Base-by-base conservation (phyloP, 2,329 filamentous ascomycete genomes). In the Colletotrichum ledebouriae region DNA sequence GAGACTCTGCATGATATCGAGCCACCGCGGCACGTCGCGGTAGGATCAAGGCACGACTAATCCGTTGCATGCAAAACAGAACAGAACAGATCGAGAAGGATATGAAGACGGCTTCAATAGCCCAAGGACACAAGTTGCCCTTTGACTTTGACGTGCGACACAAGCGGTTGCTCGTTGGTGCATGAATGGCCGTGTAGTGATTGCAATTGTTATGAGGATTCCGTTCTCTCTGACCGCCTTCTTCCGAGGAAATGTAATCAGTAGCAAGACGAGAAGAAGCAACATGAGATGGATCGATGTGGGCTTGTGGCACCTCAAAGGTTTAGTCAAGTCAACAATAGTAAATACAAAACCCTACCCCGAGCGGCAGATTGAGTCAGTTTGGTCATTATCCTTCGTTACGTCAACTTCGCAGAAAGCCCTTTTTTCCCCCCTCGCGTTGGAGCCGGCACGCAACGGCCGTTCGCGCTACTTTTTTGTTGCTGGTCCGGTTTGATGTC, bases 401-500 rank as follows among this genome's bases (percentile, higher is more conserved):
- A 22, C 13, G 13, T 22, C 25, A 25, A 25, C 25, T 4, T 25
- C 25, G 25, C 25, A 25, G 25, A 25, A 25, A 25, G 25, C 25
- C 5, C 17, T 4, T 52, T 34, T 33, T 10, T 10, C 34, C 34
- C 15, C 34, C 49, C 34, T 39, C 34, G 34, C 12, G 12, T 39
- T 15, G 37, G 22, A 59, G 22, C 33, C 15, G 34, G 34, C 61
- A 42, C 29, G 53, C 42, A 33, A 42, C 44, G 53, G 15, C 42
- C 44, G 22, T 59, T 59, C 34, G 55, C 44, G 29, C 53, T 58
- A 22, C 15, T 29, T 25, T 49, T 59, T 41, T 59, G 61, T 50
- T 59, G 44, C 56, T 64, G 55, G 62, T 60, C 55, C 34, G 15
- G 44, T 44, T 64, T 42, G 41, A 57, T 63, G 59, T 63, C 46